Evolutionary conservation across 768 basidiomycete genomes (phyloP), one percentile per base, ranked within the genome.

Genomic region (Boletus rubroflammeus): DNA sequence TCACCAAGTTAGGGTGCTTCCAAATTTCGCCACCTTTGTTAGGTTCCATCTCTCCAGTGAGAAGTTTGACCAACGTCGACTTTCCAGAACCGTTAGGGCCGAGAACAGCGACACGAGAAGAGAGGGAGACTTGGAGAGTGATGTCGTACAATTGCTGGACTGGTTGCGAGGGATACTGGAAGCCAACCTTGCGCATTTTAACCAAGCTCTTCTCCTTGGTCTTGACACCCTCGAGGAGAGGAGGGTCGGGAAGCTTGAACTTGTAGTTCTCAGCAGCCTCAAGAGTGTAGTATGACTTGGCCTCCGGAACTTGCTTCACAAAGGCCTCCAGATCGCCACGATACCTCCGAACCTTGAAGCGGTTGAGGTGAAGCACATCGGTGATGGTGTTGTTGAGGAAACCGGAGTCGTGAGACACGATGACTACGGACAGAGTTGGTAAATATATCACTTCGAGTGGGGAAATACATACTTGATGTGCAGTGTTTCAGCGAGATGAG

Each of bases 1-100:
- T 96, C 77, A 98, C 95, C 84, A 98, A 81, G 83, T 98, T 98
- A 58, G 95, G 95, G 78, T 98, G 95, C 79, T 95, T 98, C 95
- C 95, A 98, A 76, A 89, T 86, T 76, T 94, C 92, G 81, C 95
- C 95, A 59, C 91, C 91, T 77, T 85, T 88, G 84, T 97, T 97
- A 59, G 90, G 81, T 75, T 98, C 95, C 81, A 90, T 89, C 73
- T 98, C 95, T 61, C 94, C 95, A 58, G 92, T 96, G 69, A 98
- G 85, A 53, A 98, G 81, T 78, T 93, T 97, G 80, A 98, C 94
- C 70, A 97, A 85, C 26, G 95, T 98, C 35, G 90, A 93, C 78
- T 98, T 98, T 63, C 95, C 94, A 67, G 97, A 98, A 75, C 97
- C 97, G 80, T 99, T 96, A 64, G 97, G 97, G 59, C 97, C 97